Conservation (phyloP, 2,329 filamentous ascomycete genomes). For the Coniochaeta hoffmannii region DNA sequence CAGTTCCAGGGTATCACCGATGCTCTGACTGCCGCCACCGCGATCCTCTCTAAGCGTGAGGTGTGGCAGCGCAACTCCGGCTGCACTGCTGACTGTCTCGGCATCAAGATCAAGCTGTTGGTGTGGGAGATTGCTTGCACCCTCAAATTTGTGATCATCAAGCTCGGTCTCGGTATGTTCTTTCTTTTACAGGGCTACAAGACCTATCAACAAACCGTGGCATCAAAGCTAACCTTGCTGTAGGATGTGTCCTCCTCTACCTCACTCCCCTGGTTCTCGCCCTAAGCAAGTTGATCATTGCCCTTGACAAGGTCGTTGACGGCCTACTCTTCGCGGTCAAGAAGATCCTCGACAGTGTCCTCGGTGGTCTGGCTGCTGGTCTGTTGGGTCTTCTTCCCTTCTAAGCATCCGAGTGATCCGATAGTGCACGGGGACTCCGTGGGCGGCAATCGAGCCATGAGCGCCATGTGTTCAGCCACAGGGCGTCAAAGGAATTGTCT, state of each 20-base stretch:
- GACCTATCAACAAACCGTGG: neutral
- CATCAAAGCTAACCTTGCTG: conserved; percentile 2
- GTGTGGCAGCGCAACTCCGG: conserved; percentile 5
- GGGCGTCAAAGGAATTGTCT: neutral
- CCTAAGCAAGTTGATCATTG: conserved; percentile 15
- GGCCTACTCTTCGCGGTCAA: conserved; percentile 16
- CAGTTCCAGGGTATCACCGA: conserved; percentile 18
- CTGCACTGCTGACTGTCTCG: conserved; percentile 12
- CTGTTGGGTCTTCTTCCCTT: conserved; percentile 9
- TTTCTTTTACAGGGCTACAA: neutral
- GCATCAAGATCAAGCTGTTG: conserved; percentile 14
- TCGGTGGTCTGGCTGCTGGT: conserved; percentile 12
- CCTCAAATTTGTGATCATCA: conserved; percentile 17
- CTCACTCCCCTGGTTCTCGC: conserved; percentile 17
- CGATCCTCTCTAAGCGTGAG: conserved; percentile 13
- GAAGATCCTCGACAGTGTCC: conserved; percentile 12
- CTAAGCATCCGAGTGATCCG: neutral
- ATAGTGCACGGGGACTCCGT: neutral
- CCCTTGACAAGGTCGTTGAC: conserved; percentile 16
- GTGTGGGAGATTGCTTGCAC: conserved; percentile 18
- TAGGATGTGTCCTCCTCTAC: conserved; percentile 12
- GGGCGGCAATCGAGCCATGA: neutral
- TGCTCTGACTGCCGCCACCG: conserved; percentile 14
- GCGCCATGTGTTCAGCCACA: neutral
- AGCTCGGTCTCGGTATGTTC: conserved; percentile 19